Conservation (phyloP, 2,329 filamentous ascomycete species). For the Aureobasidium sp. region DNA sequence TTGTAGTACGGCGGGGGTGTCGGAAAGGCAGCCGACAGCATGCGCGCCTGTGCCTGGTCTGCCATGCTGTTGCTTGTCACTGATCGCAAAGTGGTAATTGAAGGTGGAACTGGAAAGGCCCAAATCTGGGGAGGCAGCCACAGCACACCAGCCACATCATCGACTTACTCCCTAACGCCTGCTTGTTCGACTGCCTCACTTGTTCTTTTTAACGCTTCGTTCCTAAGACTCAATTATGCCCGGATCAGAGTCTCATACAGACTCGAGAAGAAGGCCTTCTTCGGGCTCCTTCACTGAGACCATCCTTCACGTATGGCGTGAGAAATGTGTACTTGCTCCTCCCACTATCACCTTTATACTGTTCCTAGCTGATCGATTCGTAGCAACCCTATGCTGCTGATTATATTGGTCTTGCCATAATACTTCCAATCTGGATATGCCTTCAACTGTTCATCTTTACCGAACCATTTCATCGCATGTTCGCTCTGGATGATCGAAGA, state of each 20-base stretch:
- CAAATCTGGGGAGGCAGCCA: conserved; percentile 6
- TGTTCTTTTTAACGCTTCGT: background rate
- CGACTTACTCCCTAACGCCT: background rate
- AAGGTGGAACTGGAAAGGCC: background rate
- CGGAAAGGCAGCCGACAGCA: conserved; percentile 61
- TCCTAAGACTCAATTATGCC: conserved; percentile 11
- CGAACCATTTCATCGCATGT: conserved; percentile 90
- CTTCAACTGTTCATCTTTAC: conserved; percentile 58
- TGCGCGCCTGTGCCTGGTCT: conserved; percentile 43
- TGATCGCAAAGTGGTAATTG: background rate
- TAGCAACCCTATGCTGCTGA: conserved; percentile 81
- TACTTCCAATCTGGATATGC: conserved; percentile 61
- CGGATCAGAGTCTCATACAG: conserved; percentile 17
- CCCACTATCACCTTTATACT: background rate
- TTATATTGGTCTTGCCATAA: conserved; percentile 67
- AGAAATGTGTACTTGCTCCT: conserved; percentile 15
- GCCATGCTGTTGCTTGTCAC: conserved; percentile 45
- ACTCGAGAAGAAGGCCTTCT: conserved; percentile 6
- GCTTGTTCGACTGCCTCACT: background rate
- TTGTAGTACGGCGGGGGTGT: conserved; percentile 86
- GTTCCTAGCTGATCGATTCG: background rate
- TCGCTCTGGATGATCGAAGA: conserved; percentile 74
- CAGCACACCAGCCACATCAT: background rate
- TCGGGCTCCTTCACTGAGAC: conserved; percentile 7
- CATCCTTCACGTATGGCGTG: conserved; percentile 16